phyloP scores from a whole-genome alignment of 441 rosid genomes.

The Euphorbia corollata region DNA sequence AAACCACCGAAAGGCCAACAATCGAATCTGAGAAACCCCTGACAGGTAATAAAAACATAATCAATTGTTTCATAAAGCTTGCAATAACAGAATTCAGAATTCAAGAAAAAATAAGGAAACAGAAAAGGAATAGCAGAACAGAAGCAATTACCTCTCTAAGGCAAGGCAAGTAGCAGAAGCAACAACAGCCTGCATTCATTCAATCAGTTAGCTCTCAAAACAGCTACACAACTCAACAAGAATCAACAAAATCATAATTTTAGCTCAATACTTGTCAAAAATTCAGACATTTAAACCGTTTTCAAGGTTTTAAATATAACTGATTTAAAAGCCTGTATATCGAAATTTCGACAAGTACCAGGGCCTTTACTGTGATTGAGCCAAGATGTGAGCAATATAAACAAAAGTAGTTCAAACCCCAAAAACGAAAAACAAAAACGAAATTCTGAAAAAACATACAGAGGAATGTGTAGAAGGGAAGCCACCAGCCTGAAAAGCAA shows the following conservation, averaged over 20 bases:
- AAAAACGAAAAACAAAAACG: not conserved
- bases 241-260: not conserved
- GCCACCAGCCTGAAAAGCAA: constrained; percentile 68
- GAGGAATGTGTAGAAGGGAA: constrained; percentile 96
- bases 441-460: constrained; percentile 41
- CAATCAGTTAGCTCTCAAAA: not conserved
- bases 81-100: not conserved
- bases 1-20: constrained; percentile 59
- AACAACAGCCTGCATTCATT: constrained; percentile 82
- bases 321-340: too few species aligned
- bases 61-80: not conserved
- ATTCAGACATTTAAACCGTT: too few species aligned
- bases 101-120: not conserved
- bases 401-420: not conserved
- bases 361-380: too few species aligned
- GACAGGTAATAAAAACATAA: not conserved
- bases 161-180: constrained; percentile 77
- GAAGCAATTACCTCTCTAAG: constrained; percentile 56
- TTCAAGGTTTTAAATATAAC: not conserved
- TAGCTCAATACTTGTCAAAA: not conserved
- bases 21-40: too few species aligned
- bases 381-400: too few species aligned
- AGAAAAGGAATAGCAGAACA: not conserved
- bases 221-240: constrained; percentile 5
- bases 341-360: too few species aligned